Evolutionary conservation across 2,329 filamentous ascomycete genomes (phyloP), one percentile per base, ranked within the genome.

Genomic region (Epichloe typhina): DNA sequence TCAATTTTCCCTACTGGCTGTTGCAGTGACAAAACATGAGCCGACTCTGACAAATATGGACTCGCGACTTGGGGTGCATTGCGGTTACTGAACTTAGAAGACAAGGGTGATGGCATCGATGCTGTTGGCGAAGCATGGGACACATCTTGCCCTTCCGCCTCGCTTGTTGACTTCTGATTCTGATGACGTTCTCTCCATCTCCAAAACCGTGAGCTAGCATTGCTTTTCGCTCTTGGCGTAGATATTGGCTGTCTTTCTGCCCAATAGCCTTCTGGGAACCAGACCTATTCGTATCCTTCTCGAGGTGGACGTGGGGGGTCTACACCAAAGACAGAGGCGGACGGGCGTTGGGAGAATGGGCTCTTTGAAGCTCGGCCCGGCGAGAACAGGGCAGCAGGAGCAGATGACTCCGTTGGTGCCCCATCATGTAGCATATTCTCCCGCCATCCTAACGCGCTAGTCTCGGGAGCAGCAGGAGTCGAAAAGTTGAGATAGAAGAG

Each of bases 261-360:
- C 77, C 77, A 81, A 59, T 79, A 82, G 5, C 78, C 78, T 48
- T 72, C 74, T 1, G 78, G 77, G 59, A 77, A 80, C 78, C 77
- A 81, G 23, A 81, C 78, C 78, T 76, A 82, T 65, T 82, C 78
- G 58, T 64, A 70, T 40, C 77, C 77, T 43, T 73, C 69, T 46
- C 64, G 73, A 49, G 78, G 65, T n/a, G 74, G 70, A 2, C 78
- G 72, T 23, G 77, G 78, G 77, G 51, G 77, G 51, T 81, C 76
- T 31, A 74, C 60, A 15, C 61, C 62, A 17, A 62, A 66, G 6
- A 50, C 52, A 23, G 55, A 21, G 15, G 38, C 37, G n/a, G 52
- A 44, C 12, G 31, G 47, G 13, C 15, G 50, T 17, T 48, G 53
- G 50, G 15, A 57, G 54, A 13, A 39, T 3, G 35, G 21, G 11